These are phyloP conservation scores for Phytophthora chlamydospora DNA, from an alignment of 352 stramenopile species.

Conservation along the genomic window DNA sequence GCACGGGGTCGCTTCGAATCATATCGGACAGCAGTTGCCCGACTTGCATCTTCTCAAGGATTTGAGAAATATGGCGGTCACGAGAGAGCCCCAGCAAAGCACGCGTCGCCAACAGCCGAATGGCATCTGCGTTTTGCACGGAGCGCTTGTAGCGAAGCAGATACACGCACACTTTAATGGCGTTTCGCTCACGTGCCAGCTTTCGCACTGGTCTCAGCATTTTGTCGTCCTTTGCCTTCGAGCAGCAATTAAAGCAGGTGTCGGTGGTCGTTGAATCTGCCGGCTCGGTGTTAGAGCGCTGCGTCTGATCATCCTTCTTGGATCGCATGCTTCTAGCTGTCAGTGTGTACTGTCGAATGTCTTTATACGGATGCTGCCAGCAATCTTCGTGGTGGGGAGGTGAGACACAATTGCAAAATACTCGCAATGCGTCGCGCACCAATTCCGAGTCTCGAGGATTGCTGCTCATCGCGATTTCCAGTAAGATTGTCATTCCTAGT, in stretches of 20 bases:
- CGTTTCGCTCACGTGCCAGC: conserved; percentile 78
- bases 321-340: conserved; percentile 74
- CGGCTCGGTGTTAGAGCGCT: conserved; percentile 16
- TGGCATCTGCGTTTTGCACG: conserved; percentile 86
- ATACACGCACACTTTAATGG: conserved; percentile 89
- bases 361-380: conserved; percentile 87
- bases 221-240: conserved; percentile 68
- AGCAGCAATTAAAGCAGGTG: conserved; percentile 51
- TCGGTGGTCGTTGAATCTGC: conserved; percentile 10
- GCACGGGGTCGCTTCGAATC: conserved; percentile 82
- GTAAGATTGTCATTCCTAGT: conserved; percentile 69
- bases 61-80: conserved; percentile 89
- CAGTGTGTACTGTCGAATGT: conserved; percentile 81
- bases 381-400: conserved; percentile 79
- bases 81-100: conserved; percentile 82
- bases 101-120: conserved; percentile 83
- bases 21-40: conserved; percentile 86
- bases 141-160: conserved; percentile 89
- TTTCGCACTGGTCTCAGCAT: conserved; percentile 72
- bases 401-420: conserved; percentile 88
- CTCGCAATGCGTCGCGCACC: conserved; percentile 70
- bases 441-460: conserved; percentile 77
- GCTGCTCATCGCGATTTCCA: conserved; percentile 79
- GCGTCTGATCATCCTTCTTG: conserved; percentile 41
- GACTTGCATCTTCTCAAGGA: conserved; percentile 91